A percentile compares a stretch with the other conserved stretches of the same genome.
Conservation (phyloP, 768 basidiomycete species). For the Clathrus columnatus region DNA sequence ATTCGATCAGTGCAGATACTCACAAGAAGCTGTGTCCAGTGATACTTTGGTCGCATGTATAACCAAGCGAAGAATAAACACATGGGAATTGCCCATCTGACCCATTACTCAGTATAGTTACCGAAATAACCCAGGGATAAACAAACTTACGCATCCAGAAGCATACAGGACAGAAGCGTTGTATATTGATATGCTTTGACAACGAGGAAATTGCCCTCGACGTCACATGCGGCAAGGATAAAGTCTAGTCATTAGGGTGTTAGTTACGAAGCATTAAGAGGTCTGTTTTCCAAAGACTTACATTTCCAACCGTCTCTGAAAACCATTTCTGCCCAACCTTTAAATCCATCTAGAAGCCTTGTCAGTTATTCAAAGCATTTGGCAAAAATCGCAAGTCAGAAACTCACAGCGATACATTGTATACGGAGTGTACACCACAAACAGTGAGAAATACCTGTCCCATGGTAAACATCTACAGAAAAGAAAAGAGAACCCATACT, state of each 20-base stretch:
- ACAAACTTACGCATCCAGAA: conserved; percentile 68
- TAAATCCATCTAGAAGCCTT: conserved; percentile 60
- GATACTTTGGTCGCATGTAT: conserved; percentile 71
- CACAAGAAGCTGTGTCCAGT: conserved; percentile 77
- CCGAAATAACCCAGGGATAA: not conserved
- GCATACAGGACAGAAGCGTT: conserved; percentile 80
- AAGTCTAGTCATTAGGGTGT: conserved; percentile 40
- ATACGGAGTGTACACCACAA: conserved; percentile 74
- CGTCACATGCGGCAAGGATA: conserved; percentile 70
- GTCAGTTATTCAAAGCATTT: not conserved
- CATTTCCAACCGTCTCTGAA: conserved; percentile 82
- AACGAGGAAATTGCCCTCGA: conserved; percentile 83
- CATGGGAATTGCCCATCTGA: conserved; percentile 81
- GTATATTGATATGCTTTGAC: conserved; percentile 87
- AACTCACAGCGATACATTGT: conserved; percentile 67
- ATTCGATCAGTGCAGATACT: conserved; percentile 16
- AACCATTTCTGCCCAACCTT: conserved; percentile 73
- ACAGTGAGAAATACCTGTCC: conserved; percentile 68
- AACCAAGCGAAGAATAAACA: conserved; percentile 79
- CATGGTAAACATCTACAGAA: not conserved
- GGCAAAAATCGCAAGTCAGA: not conserved
- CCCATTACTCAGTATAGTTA: conserved; percentile 1
- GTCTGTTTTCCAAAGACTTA: conserved; percentile 25
- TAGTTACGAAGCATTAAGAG: not conserved
- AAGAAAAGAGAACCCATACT: conserved; percentile 23